phyloP scores from a whole-genome alignment of 164 flowering plant genomes.

The Cinnamomum micranthum region DNA sequence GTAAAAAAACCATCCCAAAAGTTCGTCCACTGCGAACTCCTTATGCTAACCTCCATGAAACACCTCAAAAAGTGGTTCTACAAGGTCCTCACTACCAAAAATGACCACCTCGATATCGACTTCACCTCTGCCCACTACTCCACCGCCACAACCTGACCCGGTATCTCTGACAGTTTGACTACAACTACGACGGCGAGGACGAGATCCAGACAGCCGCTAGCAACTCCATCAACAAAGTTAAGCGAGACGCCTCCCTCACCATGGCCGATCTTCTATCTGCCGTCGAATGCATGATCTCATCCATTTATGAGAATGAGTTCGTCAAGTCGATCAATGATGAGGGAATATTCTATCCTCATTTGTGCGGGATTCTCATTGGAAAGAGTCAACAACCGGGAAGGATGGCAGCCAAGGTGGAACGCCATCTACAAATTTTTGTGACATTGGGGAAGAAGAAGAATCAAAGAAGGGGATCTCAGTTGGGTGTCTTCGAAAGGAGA shows the following conservation, averaged over 20 bases:
- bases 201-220: conserved; percentile 6
- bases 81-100: conserved; percentile 51
- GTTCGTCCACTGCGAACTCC: conserved; percentile 37
- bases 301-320: conserved; percentile 66
- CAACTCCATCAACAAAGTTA: conserved; percentile 27
- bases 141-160: conserved; percentile 30
- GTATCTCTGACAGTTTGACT: not conserved
- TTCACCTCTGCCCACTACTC: conserved; percentile 24
- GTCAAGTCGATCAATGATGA: conserved; percentile 60
- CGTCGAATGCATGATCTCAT: conserved; percentile 62
- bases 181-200: conserved; percentile 13
- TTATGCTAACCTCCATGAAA: conserved; percentile 65
- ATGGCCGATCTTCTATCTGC: conserved; percentile 49
- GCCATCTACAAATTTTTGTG: no score
- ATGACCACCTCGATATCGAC: conserved; percentile 59
- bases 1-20: conserved; percentile 21
- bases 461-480: no score
- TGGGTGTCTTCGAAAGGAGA: no score
- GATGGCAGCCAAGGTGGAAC: no score
- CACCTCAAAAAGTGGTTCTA: conserved; percentile 64
- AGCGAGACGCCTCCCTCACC: conserved; percentile 31
- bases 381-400: no score
- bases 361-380: no score
- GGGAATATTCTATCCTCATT: no score
- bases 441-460: no score